Base-by-base conservation (phyloP, 306 rosid genomes). In the Gastrolobium villosum region DNA sequence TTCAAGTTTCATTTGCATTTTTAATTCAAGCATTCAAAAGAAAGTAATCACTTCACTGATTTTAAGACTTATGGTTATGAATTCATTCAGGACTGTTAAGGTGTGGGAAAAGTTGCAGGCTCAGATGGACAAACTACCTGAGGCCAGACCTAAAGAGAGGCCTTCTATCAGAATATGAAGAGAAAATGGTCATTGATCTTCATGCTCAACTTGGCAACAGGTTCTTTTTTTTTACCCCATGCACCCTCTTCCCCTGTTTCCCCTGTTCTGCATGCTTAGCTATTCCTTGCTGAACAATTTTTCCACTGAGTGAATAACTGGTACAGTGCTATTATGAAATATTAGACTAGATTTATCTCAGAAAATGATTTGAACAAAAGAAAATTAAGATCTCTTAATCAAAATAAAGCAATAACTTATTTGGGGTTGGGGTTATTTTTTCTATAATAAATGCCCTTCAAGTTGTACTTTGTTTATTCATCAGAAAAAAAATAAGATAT, bases 121-220 rank as follows among this genome's bases (percentile, higher is more conserved):
- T 95, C 4, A 86, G 99, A 79, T 95, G 99, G 99, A 92, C 98
- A 10, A 95, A 95, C 43, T 92, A 95, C 64, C 82, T 95, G 0
- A 86, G 99, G 62, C 99, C 99, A 39, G 99, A 95, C 74, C 83
- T 95, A 34, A 95, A 92, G 82, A 89, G 99, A 83, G 98, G 99
- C 1, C 97, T 95, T 72, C 76, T 95, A 68, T 92, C 99, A 37
- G 96, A 91, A 26, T 61, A 35, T 79, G 99, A 95, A 52, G 99
- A 95, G 87, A 84, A 88, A 82, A 70, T 88, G 94, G 99, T 95
- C 63, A 95, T 95, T 84, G 94, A 95, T 60, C 99, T 95, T 26
- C 99, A 95, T 65, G 91, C 97, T 57, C 95, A 95, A 80, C 95
- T 95, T 75, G 99, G 99, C 66, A 95, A 95, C 82, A 91, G 99